Percentiles rank a stretch among this genome's conserved stretches.
phyloP scores from a whole-genome alignment of 441 rosid genomes.

The Gossypium schwendimanii region DNA sequence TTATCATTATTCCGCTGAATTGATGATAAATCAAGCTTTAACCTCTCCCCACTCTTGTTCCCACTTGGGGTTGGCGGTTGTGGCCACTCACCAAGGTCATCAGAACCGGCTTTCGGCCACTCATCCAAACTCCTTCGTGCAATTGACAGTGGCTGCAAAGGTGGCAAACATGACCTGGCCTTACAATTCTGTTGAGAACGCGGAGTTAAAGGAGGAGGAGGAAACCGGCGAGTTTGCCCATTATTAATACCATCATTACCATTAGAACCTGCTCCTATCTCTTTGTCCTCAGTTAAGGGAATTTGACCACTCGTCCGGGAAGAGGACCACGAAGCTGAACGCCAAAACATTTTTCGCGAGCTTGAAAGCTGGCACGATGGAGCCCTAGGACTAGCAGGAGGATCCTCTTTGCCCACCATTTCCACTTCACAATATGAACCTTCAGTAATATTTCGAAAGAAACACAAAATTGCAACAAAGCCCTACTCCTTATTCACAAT shows the following conservation, averaged over 20 bases:
- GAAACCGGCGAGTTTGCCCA: slow-evolving; percentile 50
- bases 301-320: slow-evolving; percentile 66
- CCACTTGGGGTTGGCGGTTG: slow-evolving; percentile 85
- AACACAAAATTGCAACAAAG: slow-evolving; percentile 6
- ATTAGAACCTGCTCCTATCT: slow-evolving; percentile 31
- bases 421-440: slow-evolving; percentile 22
- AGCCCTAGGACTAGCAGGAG: slow-evolving; percentile 39
- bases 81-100: slow-evolving; percentile 95
- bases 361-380: slow-evolving; percentile 43
- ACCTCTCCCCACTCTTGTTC: slow-evolving; percentile 69
- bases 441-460: not conserved
- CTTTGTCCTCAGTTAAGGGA: slow-evolving; percentile 44
- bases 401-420: slow-evolving; percentile 87
- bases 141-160: slow-evolving; percentile 84
- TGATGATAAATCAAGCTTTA: slow-evolving; percentile 82
- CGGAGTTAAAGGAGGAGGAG: slow-evolving; percentile 73
- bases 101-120: slow-evolving; percentile 94
- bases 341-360: slow-evolving; percentile 71
- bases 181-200: slow-evolving; percentile 78
- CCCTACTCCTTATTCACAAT: slow-evolving; percentile 5
- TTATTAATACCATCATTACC: slow-evolving; percentile 25
- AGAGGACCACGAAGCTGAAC: slow-evolving; percentile 94
- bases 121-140: slow-evolving; percentile 89
- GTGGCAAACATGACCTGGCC: slow-evolving; percentile 87
- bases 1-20: slow-evolving; percentile 60